Conservation (phyloP, 2,329 filamentous ascomycete species). For the Colletotrichum chrysophilum region DNA sequence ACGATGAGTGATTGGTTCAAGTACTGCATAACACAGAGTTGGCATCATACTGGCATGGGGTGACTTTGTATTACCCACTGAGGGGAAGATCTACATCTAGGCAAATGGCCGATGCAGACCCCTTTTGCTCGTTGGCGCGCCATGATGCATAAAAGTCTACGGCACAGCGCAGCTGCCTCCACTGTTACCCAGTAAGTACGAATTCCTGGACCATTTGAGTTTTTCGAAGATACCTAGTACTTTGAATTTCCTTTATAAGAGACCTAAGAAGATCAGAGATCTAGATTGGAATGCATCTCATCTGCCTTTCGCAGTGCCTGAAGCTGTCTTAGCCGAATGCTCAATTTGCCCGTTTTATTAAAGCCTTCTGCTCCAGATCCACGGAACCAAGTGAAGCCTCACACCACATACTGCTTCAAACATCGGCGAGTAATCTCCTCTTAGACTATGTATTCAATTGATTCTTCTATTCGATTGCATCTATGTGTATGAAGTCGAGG, state of each 20-base stretch:
- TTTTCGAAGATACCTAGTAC: too few relatives aligned
- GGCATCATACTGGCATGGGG: background rate
- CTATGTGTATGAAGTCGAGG: accelerated
- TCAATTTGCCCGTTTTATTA: too few relatives aligned
- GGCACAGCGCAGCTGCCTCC: background rate
- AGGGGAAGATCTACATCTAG: accelerated
- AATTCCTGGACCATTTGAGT: background rate
- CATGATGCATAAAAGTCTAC: background rate
- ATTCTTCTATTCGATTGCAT: accelerated
- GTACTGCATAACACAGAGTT: accelerated
- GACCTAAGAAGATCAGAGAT: accelerated
- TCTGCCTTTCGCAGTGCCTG: too few relatives aligned
- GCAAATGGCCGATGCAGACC: background rate
- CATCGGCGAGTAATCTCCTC: too few relatives aligned
- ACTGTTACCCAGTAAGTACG: background rate
- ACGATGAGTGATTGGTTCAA: background rate
- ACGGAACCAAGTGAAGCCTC: too few relatives aligned
- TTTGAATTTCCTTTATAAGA: accelerated
- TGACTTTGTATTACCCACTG: accelerated
- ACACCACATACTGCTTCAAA: too few relatives aligned
- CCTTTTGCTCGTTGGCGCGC: background rate
- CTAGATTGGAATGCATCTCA: accelerated
- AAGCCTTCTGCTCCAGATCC: too few relatives aligned
- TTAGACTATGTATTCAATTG: accelerated
- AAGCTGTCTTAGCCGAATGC: too few relatives aligned